phyloP scores from a whole-genome alignment of 2,329 filamentous ascomycete species.

The Helicocarpus griseus region DNA sequence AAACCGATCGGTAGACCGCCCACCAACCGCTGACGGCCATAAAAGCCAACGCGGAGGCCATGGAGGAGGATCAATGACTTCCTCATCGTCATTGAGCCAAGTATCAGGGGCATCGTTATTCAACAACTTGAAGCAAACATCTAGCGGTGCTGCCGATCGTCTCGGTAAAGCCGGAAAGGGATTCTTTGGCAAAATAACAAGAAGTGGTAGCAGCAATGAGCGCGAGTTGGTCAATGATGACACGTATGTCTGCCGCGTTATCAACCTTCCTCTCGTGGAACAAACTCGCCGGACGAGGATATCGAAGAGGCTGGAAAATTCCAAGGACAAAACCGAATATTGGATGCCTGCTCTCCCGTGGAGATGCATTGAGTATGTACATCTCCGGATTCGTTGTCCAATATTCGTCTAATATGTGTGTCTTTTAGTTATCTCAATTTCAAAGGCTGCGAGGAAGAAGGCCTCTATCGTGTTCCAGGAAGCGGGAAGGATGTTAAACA shows the following conservation, averaged over 20 bases:
- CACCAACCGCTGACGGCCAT: conserved; percentile 19
- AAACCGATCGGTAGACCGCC: conserved; percentile 65
- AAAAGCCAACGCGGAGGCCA: conserved; percentile 22
- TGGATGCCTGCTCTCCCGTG: conserved; percentile 98
- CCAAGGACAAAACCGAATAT: conserved; percentile 90
- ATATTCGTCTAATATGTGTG: background rate
- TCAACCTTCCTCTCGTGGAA: conserved; percentile 76
- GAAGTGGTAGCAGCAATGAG: conserved; percentile 59
- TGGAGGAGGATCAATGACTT: conserved; percentile 33
- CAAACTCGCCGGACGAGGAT: conserved; percentile 88
- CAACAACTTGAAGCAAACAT: conserved; percentile 62
- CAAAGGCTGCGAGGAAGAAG: conserved; percentile 87
- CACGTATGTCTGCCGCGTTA: conserved; percentile 73
- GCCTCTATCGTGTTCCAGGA: conserved; percentile 83
- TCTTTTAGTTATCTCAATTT: conserved; percentile 70
- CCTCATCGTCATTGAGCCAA: conserved; percentile 38
- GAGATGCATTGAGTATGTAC: conserved; percentile 73
- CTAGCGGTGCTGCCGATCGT: conserved; percentile 62
- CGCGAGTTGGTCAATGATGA: conserved; percentile 63
- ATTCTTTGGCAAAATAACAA: conserved; percentile 65
- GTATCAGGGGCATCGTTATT: conserved; percentile 49
- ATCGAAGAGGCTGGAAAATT: conserved; percentile 77
- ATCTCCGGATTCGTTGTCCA: background rate
- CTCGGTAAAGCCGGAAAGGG: conserved; percentile 67
- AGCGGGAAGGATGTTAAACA: conserved; percentile 85